Base-by-base conservation (phyloP, 768 basidiomycete genomes). In the Lentinula boryana region DNA sequence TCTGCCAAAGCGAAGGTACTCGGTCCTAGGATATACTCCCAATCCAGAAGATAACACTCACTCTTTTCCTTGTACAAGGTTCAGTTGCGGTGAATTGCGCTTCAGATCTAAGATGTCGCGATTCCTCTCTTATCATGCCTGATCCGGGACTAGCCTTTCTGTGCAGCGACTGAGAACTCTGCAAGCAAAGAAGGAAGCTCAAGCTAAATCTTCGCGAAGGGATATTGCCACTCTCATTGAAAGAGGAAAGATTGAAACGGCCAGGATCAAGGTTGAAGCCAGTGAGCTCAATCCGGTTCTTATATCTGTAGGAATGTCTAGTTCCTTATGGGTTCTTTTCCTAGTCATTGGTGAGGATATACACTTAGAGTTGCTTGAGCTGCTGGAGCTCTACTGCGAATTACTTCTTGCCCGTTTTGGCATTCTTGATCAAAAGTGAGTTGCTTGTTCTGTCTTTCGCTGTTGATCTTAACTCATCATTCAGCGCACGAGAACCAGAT, bases 311-410 rank as follows among this genome's bases (percentile, higher is more conserved):
- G 32, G 8, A 16, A 56, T 57, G 18, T 46, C 13, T 12, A 8
- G 31, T 21, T 27, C 23, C 60, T 41, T 61, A 35, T 54, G 63
- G 44, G 53, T 58, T 21, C 50, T 43, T 8, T 36, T 41, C 50
- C 12, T 64, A 88, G 89, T 93, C 58, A 94, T 93, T 68, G 84
- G 91, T 68, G 91, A 92, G 65, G 91, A 94, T 68, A 82, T 93
- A 49, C 82, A 91, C 68, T 76, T 93, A 49, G 95, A 98, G 69
- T 80, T 98, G 27, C 76, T 98, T 40, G 96, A 99, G 68, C 77
- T 98, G 5, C 77, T 99, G 31, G 95, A 98, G 76, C 81, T 98
- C 10, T 98, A 98, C 71, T 92, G 90, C 64, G 97, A 99, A 69
- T 82, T 96, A n/a, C 75, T 98, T 18, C 79, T 95, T 23, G 93